A percentile compares a stretch with the other conserved stretches of the same genome.
These are phyloP conservation scores for Pseudohalonectria lignicola DNA, from an alignment of 2,329 filamentous ascomycete genomes.

Conservation along the genomic window DNA sequence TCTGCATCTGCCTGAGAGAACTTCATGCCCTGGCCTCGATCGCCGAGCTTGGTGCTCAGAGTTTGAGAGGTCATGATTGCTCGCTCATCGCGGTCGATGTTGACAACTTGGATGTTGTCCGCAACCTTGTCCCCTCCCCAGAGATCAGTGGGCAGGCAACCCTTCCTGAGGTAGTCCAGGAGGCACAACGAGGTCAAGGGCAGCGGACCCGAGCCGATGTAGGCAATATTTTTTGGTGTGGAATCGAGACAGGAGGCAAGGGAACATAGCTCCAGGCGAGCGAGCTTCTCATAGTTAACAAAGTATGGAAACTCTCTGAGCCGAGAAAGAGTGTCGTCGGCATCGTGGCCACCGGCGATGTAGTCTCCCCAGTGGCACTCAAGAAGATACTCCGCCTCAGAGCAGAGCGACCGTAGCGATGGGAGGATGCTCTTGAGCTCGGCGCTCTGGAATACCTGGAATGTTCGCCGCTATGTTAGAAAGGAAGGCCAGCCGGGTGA, in stretches of 20 bases:
- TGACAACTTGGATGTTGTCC: not conserved
- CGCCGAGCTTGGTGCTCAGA: not conserved
- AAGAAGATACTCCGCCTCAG: slow-evolving; percentile 29
- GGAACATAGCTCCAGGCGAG: slow-evolving; percentile 33
- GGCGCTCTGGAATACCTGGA: slow-evolving; percentile 21
- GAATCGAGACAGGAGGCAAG: too few relatives aligned
- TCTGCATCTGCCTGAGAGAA: slow-evolving; percentile 17
- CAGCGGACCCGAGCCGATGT: slow-evolving; percentile 38
- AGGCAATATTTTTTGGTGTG: slow-evolving; percentile 26
- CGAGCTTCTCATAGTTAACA: slow-evolving; percentile 35
- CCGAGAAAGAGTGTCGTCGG: slow-evolving; percentile 7
- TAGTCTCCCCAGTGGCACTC: slow-evolving; percentile 29
- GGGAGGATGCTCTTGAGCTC: slow-evolving; percentile 20
- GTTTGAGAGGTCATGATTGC: not conserved
- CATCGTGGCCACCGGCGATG: slow-evolving; percentile 14
- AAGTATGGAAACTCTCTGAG: slow-evolving; percentile 35
- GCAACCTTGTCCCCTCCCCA: not conserved
- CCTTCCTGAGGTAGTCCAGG: slow-evolving; percentile 17
- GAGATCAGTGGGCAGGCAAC: slow-evolving; percentile 7
- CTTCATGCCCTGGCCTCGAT: not conserved
- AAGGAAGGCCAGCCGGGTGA: too few relatives aligned
- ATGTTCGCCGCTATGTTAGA: not conserved
- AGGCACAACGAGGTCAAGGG: slow-evolving; percentile 36
- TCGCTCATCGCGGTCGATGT: not conserved
- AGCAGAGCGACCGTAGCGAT: slow-evolving; percentile 27